phyloP scores from a whole-genome alignment of 495 filamentous ascomycete genomes.

The Talaromyces liani region DNA sequence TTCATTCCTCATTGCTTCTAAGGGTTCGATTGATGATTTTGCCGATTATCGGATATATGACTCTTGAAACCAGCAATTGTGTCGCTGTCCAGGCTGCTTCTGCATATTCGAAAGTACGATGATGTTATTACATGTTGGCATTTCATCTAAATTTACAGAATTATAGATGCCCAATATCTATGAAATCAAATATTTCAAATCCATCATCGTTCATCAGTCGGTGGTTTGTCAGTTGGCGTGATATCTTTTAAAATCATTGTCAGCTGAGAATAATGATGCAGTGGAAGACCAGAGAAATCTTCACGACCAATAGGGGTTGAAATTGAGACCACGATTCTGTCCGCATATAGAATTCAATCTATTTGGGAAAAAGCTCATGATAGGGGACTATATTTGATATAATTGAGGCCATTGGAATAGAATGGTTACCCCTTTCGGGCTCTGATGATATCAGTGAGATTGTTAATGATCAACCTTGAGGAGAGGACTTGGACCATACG shows the following conservation, averaged over 20 bases:
- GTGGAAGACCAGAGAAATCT: too few species aligned
- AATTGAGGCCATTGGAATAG: not conserved
- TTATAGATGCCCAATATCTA: not conserved
- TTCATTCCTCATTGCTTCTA: not conserved
- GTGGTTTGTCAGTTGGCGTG: too few species aligned
- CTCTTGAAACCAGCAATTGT: not conserved
- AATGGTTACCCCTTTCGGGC: not conserved
- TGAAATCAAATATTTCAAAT: too few species aligned
- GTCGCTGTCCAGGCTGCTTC: not conserved
- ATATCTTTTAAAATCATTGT: too few species aligned
- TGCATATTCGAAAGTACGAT: not conserved
- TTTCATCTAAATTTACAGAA: not conserved
- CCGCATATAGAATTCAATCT: too few species aligned
- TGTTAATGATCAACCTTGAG: not conserved
- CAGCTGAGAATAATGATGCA: too few species aligned
- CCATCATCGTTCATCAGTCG: too few species aligned
- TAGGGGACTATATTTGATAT: too few species aligned
- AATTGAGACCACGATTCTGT: too few species aligned
- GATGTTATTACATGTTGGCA: not conserved
- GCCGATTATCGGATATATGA: not conserved
- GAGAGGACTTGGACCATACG: not conserved
- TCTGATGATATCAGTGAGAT: not conserved
- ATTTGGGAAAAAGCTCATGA: too few species aligned
- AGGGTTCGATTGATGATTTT: not conserved
- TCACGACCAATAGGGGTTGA: too few species aligned